A percentile compares a stretch with the other conserved stretches of the same genome.
Conservation (phyloP, 768 basidiomycete genomes). For the Trametes gibbosa region DNA sequence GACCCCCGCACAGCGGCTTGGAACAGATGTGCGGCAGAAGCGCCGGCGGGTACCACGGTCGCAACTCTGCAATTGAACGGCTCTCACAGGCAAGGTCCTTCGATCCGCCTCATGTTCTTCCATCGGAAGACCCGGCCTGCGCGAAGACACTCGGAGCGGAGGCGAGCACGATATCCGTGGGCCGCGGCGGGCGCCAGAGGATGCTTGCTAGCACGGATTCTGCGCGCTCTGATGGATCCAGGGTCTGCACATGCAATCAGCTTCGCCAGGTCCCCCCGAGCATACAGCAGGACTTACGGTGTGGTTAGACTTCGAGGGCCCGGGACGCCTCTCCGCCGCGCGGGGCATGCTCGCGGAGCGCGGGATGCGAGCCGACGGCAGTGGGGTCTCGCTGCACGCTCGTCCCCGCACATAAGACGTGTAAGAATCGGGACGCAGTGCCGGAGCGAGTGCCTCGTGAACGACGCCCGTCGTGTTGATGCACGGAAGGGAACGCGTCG, state of each 20-base stretch:
- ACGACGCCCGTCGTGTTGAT: not conserved
- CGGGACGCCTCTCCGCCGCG: not conserved
- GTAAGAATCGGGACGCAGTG: not conserved
- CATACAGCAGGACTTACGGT: not conserved
- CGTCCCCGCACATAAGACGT: too few relatives aligned
- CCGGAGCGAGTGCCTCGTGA: not conserved
- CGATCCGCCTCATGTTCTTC: constrained; percentile 4
- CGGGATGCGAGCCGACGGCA: not conserved
- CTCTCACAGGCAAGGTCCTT: not conserved
- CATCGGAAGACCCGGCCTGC: not conserved
- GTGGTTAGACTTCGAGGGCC: constrained; percentile 5
- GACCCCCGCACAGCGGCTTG: too few relatives aligned
- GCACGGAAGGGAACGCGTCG: not conserved
- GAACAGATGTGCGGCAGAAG: not conserved
- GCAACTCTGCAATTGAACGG: not conserved
- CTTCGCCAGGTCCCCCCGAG: not conserved
- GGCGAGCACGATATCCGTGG: not conserved
- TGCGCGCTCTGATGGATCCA: not conserved
- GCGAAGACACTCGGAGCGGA: constrained; percentile 3
- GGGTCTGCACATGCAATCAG: not conserved
- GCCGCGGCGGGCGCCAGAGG: not conserved
- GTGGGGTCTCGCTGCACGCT: too few relatives aligned
- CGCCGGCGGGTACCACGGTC: not conserved
- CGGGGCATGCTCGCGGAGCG: not conserved
- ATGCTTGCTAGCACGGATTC: not conserved